Conservation (phyloP, 2,329 filamentous ascomycete species). For the Rhinocladiella mackenziei region DNA sequence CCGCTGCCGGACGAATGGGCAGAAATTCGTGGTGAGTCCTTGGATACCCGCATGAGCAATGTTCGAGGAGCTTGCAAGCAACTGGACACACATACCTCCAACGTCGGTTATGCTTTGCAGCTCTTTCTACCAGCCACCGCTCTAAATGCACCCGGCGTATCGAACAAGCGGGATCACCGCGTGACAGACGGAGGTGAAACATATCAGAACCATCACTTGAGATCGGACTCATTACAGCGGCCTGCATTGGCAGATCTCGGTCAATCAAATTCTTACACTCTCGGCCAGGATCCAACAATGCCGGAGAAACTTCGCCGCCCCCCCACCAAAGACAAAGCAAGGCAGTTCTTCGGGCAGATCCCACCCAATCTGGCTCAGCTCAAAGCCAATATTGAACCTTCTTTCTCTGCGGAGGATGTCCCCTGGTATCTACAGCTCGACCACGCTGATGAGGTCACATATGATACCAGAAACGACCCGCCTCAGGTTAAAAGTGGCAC, state of each 20-base stretch:
- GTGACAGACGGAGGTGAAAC: constrained; percentile 33
- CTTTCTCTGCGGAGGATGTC: constrained; percentile 63
- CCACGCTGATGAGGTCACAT: constrained; percentile 81
- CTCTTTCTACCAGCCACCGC: constrained; percentile 76
- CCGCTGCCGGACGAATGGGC: constrained; percentile 94
- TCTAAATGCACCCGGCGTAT: constrained; percentile 49
- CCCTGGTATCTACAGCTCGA: constrained; percentile 83
- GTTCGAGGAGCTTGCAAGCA: constrained; percentile 74
- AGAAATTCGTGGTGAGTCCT: constrained; percentile 79
- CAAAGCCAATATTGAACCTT: constrained; percentile 16
- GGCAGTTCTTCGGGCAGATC: constrained; percentile 47
- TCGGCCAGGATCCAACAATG: constrained; percentile 33
- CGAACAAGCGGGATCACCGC: constrained; percentile 48
- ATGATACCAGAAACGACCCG: constrained; percentile 74
- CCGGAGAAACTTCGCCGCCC: constrained; percentile 39
- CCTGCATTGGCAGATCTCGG: constrained; percentile 39
- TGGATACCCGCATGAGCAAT: constrained; percentile 79
- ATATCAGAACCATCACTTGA: constrained; percentile 57
- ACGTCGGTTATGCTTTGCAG: constrained; percentile 83
- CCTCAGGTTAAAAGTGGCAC: constrained; percentile 84
- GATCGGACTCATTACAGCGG: constrained; percentile 30
- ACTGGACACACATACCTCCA: constrained; percentile 78
- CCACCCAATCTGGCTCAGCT: constrained; percentile 35
- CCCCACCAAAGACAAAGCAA: constrained; percentile 44
- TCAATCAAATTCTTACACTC: constrained; percentile 40